Evolutionary conservation across 106 monocot species (phyloP).

Genomic region (Allium cepa): DNA sequence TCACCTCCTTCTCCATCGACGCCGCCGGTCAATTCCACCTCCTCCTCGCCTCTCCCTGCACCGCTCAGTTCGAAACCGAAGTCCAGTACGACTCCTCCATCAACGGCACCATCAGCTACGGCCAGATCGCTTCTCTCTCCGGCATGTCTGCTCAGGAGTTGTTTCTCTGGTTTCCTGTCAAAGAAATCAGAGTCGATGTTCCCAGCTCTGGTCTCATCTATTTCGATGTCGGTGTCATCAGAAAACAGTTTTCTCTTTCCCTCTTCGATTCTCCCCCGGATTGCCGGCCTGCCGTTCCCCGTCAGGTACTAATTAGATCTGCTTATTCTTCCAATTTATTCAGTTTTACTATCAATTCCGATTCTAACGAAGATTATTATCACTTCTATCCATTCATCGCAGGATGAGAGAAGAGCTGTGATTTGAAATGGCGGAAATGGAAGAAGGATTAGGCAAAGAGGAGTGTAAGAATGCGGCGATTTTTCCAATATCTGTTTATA

Average conservation of each 20-base stretch:
- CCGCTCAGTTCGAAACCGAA: constrained; percentile 42
- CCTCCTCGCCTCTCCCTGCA: constrained; percentile 29
- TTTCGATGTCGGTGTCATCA: constrained; percentile 59
- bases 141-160: constrained; percentile 59
- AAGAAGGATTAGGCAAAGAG: no score
- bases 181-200: constrained; percentile 46
- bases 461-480: no score
- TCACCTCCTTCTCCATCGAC: constrained; percentile 7
- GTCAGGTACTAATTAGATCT: no score
- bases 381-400: no score
- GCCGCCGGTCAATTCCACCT: constrained; percentile 34
- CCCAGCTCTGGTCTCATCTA: constrained; percentile 55
- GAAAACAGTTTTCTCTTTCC: constrained; percentile 50
- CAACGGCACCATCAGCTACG: constrained; percentile 30
- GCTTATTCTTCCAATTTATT: no score
- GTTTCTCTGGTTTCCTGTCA: constrained; percentile 70
- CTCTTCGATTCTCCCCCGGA: constrained; percentile 51
- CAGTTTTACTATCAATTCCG: no score
- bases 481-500: no score
- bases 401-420: no score
- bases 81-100: constrained; percentile 36
- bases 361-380: no score
- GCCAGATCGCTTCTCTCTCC: constrained; percentile 38
- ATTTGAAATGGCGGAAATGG: no score
- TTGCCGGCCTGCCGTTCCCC: constrained; percentile 9